phyloP scores from a whole-genome alignment of 2,329 filamentous ascomycete species.

The Akanthomyces uredinophilus region DNA sequence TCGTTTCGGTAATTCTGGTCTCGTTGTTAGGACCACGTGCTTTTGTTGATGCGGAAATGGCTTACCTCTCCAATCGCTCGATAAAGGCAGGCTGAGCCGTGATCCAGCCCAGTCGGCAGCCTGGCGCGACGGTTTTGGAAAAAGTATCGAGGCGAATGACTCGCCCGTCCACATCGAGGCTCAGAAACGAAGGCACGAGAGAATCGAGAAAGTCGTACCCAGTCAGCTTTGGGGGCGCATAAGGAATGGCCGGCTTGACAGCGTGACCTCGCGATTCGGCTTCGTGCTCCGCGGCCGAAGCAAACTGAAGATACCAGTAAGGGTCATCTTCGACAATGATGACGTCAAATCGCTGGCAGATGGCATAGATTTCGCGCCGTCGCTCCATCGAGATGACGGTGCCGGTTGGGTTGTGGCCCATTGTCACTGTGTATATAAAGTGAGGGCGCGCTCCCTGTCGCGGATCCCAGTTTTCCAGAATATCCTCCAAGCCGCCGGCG shows the following conservation, averaged over 20 bases:
- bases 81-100: slow-evolving; percentile 75
- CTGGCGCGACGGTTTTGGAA: slow-evolving; percentile 86
- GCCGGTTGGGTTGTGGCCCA: slow-evolving; percentile 82
- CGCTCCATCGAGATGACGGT: slow-evolving; percentile 68
- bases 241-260: slow-evolving; percentile 24
- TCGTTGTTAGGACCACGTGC: neutral
- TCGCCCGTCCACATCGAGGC: slow-evolving; percentile 76
- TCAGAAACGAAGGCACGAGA: slow-evolving; percentile 76
- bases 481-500: slow-evolving; percentile 67
- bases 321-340: slow-evolving; percentile 93
- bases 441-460: slow-evolving; percentile 70
- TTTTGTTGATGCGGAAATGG: too few relatives aligned
- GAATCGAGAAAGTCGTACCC: slow-evolving; percentile 79
- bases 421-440: slow-evolving; percentile 83
- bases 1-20: slow-evolving; percentile 66
- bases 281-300: slow-evolving; percentile 55
- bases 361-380: slow-evolving; percentile 69
- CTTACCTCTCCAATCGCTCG: slow-evolving; percentile 55
- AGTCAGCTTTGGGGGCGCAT: slow-evolving; percentile 35
- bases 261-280: slow-evolving; percentile 41
- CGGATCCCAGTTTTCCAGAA: slow-evolving; percentile 78
- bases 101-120: slow-evolving; percentile 86
- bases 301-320: slow-evolving; percentile 92
- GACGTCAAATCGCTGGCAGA: slow-evolving; percentile 81
- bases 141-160: slow-evolving; percentile 90